These are phyloP conservation scores for Collybiopsis luxurians DNA, from an alignment of 768 basidiomycete species.

Conservation along the genomic window DNA sequence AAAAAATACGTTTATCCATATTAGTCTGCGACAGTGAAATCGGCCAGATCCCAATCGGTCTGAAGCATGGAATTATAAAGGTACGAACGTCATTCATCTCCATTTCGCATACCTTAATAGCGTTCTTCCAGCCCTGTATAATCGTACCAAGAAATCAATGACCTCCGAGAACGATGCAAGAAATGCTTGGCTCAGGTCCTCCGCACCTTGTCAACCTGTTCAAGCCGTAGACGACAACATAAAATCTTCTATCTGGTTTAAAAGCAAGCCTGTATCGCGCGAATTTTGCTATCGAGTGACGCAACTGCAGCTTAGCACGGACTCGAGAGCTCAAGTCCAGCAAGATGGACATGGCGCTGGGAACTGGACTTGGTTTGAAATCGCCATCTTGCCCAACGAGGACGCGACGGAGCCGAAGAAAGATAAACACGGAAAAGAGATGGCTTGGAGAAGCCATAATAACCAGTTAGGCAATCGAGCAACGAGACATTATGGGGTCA, in stretches of 20 bases:
- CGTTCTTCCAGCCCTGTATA: too few relatives aligned
- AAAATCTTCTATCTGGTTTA: conserved; percentile 21
- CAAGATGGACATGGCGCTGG: conserved; percentile 14
- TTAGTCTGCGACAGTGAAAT: too few relatives aligned
- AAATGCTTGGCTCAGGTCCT: neutral
- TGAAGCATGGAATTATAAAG: too few relatives aligned
- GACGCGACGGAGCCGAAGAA: conserved; percentile 18
- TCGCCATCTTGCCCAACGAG: conserved; percentile 25
- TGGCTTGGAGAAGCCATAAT: conserved; percentile 28
- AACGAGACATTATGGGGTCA: conserved; percentile 15
- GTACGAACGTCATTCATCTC: too few relatives aligned
- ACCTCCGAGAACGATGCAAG: too few relatives aligned
- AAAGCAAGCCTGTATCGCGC: conserved; percentile 17
- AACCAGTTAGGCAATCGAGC: conserved; percentile 13
- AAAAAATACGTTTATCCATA: too few relatives aligned
- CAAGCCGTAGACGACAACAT: neutral
- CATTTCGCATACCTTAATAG: too few relatives aligned
- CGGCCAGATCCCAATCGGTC: too few relatives aligned
- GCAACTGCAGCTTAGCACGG: conserved; percentile 26
- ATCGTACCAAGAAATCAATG: too few relatives aligned
- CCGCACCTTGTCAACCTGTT: neutral
- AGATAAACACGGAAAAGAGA: conserved; percentile 20
- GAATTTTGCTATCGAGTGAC: conserved; percentile 18
- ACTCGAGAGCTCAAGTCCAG: conserved; percentile 21
- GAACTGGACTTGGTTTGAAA: conserved; percentile 32